Conservation (phyloP, 139 green algal species). For the Chlorella sp. region DNA sequence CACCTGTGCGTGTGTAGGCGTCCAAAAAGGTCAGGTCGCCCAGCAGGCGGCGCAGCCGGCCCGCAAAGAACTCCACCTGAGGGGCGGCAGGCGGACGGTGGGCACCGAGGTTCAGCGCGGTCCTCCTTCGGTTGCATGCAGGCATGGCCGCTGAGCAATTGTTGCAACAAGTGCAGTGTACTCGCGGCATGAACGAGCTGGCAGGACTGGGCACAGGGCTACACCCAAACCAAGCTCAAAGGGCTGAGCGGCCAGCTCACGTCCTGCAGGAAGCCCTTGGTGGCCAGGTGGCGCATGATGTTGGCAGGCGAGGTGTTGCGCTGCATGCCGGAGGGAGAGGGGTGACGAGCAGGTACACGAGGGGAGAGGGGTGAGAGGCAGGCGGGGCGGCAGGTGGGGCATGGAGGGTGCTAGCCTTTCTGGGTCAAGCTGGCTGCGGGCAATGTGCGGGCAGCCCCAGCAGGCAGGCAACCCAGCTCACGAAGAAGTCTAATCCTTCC, state of each 20-base stretch:
- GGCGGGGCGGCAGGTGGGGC: no score
- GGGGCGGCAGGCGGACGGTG: not conserved
- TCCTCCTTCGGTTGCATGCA: no score
- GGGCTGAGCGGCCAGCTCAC: no score
- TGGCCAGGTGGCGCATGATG: not conserved
- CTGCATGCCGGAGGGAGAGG: not conserved
- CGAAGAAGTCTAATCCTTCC: constrained; percentile 87
- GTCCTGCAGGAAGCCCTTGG: not conserved
- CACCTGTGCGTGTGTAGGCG: constrained; percentile 45
- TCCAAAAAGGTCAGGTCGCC: constrained; percentile 90
- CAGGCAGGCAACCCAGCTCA: no score
- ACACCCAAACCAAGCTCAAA: no score
- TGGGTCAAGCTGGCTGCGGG: constrained; percentile 35
- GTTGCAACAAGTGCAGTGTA: no score
- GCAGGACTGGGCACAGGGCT: no score
- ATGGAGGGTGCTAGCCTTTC: not conserved
- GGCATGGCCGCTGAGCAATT: no score
- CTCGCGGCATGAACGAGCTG: no score
- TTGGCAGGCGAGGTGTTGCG: not conserved
- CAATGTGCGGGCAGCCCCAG: no score
- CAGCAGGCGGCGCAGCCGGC: constrained; percentile 43
- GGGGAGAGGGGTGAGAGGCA: not conserved
- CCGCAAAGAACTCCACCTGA: constrained; percentile 39
- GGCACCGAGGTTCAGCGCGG: no score
- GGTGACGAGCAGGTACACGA: not conserved